These are phyloP conservation scores for Fusarium brevicatenulatum DNA, from an alignment of 2,329 filamentous ascomycete species.

Conservation along the genomic window DNA sequence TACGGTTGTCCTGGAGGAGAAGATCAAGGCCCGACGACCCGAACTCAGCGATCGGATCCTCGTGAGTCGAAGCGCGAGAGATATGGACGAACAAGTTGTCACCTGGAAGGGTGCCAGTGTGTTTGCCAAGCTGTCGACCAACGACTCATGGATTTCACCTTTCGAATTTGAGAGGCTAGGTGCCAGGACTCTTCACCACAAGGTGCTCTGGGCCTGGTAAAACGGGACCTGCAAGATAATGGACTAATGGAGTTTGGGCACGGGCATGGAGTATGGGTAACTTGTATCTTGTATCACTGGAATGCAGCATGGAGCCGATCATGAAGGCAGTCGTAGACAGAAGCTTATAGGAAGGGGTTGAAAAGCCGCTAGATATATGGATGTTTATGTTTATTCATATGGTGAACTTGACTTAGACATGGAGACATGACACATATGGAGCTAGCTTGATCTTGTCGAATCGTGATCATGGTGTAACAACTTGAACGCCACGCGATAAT, in stretches of 20 bases:
- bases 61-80: constrained; percentile 79
- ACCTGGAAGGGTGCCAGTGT: constrained; percentile 98
- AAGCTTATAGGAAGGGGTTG: constrained; percentile 3
- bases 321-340: constrained; percentile 5
- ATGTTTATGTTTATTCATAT: constrained; percentile 5
- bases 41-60: constrained; percentile 70
- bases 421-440: neutral
- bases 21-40: constrained; percentile 73
- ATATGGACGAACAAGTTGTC: constrained; percentile 97
- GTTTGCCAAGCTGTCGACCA: constrained; percentile 90
- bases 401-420: neutral
- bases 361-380: constrained; percentile 11
- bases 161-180: constrained; percentile 91
- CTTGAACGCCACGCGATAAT: neutral
- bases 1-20: constrained; percentile 83
- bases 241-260: constrained; percentile 37
- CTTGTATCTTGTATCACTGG: constrained; percentile 22
- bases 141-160: constrained; percentile 93
- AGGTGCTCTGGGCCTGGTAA: constrained; percentile 73
- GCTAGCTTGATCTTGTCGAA: neutral
- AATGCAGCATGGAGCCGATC: constrained; percentile 9
- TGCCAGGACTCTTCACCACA: constrained; percentile 83
- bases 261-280: constrained; percentile 40
- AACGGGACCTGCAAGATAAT: constrained; percentile 9
- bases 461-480: constrained; percentile 4